phyloP scores from a whole-genome alignment of 1,139 yeast species.

The Hyphopichia buzzinii region DNA sequence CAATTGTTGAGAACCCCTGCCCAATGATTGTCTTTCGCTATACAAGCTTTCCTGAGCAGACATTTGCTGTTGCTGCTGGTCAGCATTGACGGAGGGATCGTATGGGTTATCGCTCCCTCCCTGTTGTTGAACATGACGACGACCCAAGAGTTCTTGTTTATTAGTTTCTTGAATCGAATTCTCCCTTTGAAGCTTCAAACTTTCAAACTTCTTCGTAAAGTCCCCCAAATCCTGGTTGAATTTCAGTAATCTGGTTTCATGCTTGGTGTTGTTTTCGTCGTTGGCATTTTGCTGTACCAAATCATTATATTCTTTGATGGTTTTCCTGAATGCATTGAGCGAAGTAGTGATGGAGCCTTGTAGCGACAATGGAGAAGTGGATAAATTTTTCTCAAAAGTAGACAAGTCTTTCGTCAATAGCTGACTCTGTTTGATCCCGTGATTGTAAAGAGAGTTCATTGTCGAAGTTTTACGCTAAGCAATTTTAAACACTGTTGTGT shows the following conservation, averaged over 20 bases:
- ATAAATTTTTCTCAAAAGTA: constrained; percentile 63
- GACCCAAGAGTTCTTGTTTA: constrained; percentile 60
- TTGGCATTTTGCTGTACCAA: constrained; percentile 61
- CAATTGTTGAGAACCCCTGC: constrained; percentile 73
- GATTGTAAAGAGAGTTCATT: constrained; percentile 82
- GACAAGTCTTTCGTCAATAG: constrained; percentile 66
- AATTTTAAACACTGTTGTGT: too few relatives aligned
- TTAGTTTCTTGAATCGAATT: constrained; percentile 51
- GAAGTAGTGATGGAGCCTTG: constrained; percentile 87
- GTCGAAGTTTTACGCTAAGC: too few relatives aligned
- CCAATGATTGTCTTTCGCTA: constrained; percentile 64
- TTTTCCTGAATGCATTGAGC: constrained; percentile 68
- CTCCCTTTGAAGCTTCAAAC: constrained; percentile 65
- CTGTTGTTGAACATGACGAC: constrained; percentile 33
- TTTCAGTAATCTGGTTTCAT: constrained; percentile 56
- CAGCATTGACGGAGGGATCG: constrained; percentile 17
- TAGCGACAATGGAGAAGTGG: constrained; percentile 69
- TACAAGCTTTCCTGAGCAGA: constrained; percentile 64
- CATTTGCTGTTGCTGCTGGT: constrained; percentile 28
- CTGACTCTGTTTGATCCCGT: constrained; percentile 83
- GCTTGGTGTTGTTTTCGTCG: constrained; percentile 59
- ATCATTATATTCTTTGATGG: constrained; percentile 73
- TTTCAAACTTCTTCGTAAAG: constrained; percentile 56
- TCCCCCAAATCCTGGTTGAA: constrained; percentile 61
- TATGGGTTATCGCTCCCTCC: constrained; percentile 61